Evolutionary conservation across 305 asterid species (phyloP).

Genomic region (Fraxinus dipetala): DNA sequence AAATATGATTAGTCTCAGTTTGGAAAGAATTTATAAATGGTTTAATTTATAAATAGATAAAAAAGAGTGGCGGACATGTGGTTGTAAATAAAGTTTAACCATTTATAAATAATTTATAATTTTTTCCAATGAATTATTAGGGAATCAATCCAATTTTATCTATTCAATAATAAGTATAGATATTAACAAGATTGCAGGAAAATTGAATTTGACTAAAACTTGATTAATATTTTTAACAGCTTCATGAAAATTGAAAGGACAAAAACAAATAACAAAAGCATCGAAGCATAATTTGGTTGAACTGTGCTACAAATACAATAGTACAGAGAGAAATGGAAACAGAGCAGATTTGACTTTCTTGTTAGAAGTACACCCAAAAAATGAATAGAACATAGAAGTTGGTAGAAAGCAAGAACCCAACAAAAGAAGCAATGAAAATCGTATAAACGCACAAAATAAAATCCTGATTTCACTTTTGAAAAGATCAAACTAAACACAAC

Average conservation of each 20-base stretch:
- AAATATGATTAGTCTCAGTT: not conserved
- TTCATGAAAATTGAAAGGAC: not conserved
- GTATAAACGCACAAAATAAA: not conserved
- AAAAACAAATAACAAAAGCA: not conserved
- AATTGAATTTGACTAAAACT: not conserved
- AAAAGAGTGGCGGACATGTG: not conserved
- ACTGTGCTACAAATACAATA: not conserved
- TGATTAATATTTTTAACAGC: not conserved
- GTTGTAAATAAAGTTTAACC: not conserved
- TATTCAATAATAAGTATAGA: not conserved
- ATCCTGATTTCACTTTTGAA: not conserved
- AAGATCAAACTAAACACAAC: not conserved
- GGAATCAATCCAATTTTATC: not conserved
- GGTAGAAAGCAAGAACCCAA: not conserved
- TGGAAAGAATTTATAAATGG: no score
- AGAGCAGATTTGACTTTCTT: not conserved
- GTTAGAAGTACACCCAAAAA: not conserved
- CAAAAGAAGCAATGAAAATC: not conserved
- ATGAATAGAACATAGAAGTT: not conserved
- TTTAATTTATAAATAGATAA: not conserved
- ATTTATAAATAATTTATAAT: no score
- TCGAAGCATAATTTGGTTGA: not conserved
- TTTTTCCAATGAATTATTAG: not conserved
- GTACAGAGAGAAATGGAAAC: not conserved
- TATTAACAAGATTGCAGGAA: not conserved